These are phyloP conservation scores for Lactarius sp. DNA, from an alignment of 768 basidiomycete species.

Conservation along the genomic window DNA sequence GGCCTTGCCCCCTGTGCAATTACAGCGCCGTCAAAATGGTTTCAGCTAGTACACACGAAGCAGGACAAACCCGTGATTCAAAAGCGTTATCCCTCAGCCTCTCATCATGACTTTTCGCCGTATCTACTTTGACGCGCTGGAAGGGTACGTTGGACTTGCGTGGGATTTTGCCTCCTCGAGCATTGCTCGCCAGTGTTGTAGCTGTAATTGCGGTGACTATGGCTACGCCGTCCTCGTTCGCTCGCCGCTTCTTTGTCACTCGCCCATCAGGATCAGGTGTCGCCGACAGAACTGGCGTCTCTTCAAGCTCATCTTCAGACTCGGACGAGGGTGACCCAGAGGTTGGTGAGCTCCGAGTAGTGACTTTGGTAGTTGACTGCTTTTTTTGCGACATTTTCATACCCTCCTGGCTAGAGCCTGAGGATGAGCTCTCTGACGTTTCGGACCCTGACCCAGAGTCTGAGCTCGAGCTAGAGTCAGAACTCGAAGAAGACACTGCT, in stretches of 20 bases:
- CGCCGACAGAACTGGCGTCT: neutral
- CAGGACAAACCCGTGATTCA: conserved; percentile 58
- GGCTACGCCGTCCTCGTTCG: conserved; percentile 15
- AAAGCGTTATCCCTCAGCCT: conserved; percentile 71
- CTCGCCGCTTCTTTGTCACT: conserved; percentile 22
- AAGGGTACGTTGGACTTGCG: conserved; percentile 61
- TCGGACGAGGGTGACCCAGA: conserved; percentile 27
- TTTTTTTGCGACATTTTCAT: conserved; percentile 5
- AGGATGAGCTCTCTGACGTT: conserved; percentile 12
- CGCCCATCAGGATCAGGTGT: conserved; percentile 1
- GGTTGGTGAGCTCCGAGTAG: conserved; percentile 14
- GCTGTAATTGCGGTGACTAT: conserved; percentile 10
- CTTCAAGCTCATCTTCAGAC: conserved; percentile 15
- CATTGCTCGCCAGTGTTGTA: conserved; percentile 14
- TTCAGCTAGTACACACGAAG: conserved; percentile 8
- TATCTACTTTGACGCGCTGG: conserved; percentile 67
- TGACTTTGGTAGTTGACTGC: neutral
- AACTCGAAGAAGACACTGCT: neutral
- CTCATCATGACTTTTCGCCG: conserved; percentile 45
- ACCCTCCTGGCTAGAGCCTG: conserved; percentile 6
- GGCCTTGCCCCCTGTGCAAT: conserved; percentile 48
- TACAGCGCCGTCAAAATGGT: conserved; percentile 2
- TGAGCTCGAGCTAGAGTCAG: conserved; percentile 23
- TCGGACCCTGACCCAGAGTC: conserved; percentile 26
- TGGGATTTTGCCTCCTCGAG: conserved; percentile 33